Evolutionary conservation across 345 rosid species (phyloP).

Genomic region (Streptanthus diversifolius): DNA sequence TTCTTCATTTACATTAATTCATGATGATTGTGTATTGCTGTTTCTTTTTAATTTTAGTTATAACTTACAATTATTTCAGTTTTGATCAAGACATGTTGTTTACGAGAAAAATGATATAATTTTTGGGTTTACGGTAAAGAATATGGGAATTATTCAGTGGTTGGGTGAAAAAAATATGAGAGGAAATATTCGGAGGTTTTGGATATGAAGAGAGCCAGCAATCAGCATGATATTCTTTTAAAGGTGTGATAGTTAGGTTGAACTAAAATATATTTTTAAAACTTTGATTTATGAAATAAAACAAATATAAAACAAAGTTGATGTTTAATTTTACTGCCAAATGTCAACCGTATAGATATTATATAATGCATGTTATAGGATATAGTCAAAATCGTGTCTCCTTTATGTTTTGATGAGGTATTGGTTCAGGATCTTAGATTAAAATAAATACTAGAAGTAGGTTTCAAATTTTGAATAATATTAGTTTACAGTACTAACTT

Average conservation of each 20-base stretch:
- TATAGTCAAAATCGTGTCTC: background rate
- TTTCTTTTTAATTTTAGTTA: background rate
- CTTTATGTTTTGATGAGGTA: slow-evolving; percentile 1
- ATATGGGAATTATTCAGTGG: slow-evolving; percentile 1
- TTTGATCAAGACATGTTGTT: too few relatives aligned
- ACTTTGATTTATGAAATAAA: background rate
- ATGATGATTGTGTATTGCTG: background rate
- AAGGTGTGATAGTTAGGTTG: slow-evolving; percentile 25
- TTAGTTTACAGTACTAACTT: background rate
- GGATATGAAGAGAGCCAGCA: slow-evolving; percentile 12
- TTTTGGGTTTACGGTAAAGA: background rate
- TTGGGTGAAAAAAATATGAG: background rate
- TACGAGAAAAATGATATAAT: background rate
- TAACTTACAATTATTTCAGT: too few relatives aligned
- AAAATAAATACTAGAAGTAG: background rate
- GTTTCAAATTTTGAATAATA: background rate
- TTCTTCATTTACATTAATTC: slow-evolving; percentile 10
- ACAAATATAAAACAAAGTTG: slow-evolving; percentile 14
- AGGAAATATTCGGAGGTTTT: background rate
- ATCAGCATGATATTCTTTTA: background rate
- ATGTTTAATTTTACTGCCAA: slow-evolving; percentile 26
- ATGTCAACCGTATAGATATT: background rate
- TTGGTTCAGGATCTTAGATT: background rate
- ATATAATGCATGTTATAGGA: background rate
- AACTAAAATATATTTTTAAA: background rate